phyloP scores from a whole-genome alignment of 768 basidiomycete species.

The Auricularia cornea region DNA sequence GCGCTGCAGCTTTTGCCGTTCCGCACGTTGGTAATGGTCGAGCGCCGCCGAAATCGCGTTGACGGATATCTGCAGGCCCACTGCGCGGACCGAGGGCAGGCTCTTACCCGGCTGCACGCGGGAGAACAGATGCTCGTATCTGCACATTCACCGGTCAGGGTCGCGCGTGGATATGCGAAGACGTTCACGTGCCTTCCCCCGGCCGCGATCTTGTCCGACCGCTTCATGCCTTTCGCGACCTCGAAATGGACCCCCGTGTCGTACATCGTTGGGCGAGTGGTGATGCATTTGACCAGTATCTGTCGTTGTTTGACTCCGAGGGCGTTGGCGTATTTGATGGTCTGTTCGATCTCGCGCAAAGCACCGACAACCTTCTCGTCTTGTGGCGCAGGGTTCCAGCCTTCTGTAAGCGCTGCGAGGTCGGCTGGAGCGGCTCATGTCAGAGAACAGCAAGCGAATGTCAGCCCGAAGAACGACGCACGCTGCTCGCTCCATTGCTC shows the following conservation, averaged over 20 bases:
- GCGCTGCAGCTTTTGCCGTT: constrained; percentile 59
- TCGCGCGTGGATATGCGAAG: not conserved
- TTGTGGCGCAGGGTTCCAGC: constrained; percentile 12
- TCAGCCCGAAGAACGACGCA: not conserved
- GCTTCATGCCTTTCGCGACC: constrained; percentile 58
- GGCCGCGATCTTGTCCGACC: constrained; percentile 63
- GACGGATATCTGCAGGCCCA: constrained; percentile 68
- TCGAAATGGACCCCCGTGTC: constrained; percentile 65
- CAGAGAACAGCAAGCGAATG: not conserved
- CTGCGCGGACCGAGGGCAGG: constrained; percentile 49
- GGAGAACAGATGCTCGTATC: constrained; percentile 65
- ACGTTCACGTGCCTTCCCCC: constrained; percentile 58
- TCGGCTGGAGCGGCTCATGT: not conserved
- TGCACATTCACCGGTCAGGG: constrained; percentile 17
- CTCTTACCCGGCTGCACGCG: constrained; percentile 49
- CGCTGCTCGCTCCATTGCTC: not conserved
- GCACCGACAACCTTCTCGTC: constrained; percentile 50
- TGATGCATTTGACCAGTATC: constrained; percentile 63
- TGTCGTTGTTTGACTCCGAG: constrained; percentile 58
- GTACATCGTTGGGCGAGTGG: constrained; percentile 62
- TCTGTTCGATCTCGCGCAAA: constrained; percentile 54
- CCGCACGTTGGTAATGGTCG: constrained; percentile 57
- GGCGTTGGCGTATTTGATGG: constrained; percentile 47
- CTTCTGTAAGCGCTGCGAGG: not conserved
- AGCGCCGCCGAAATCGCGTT: constrained; percentile 68